These are phyloP conservation scores for Phytophthora syringae DNA, from an alignment of 352 stramenopile species.

Conservation along the genomic window DNA sequence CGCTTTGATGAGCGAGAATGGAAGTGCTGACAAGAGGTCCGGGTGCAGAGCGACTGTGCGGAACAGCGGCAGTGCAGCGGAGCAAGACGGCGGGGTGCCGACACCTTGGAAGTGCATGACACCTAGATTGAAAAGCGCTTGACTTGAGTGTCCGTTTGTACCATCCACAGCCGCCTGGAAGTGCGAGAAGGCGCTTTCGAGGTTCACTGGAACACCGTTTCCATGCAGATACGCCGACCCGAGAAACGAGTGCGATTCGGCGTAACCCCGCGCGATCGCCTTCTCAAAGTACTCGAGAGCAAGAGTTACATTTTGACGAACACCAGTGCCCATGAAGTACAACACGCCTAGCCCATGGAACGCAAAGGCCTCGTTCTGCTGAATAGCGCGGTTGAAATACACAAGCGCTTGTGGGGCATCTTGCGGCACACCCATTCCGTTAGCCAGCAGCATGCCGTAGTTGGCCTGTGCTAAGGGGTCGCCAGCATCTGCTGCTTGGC, in stretches of 20 bases:
- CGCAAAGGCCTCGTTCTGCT: constrained; percentile 65
- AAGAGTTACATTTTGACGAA: constrained; percentile 64
- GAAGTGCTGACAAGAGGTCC: constrained; percentile 49
- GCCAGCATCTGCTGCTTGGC: constrained; percentile 70
- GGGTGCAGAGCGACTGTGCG: constrained; percentile 67
- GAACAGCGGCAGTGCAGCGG: constrained; percentile 57
- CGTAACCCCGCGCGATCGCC: constrained; percentile 60
- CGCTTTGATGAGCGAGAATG: constrained; percentile 73
- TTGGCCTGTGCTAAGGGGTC: constrained; percentile 72
- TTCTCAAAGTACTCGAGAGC: constrained; percentile 69
- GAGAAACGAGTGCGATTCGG: constrained; percentile 75
- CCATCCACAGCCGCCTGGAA: constrained; percentile 61
- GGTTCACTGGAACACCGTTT: constrained; percentile 53
- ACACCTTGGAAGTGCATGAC: constrained; percentile 77
- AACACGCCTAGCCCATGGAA: constrained; percentile 71
- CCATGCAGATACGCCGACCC: constrained; percentile 72
- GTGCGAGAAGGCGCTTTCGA: constrained; percentile 59
- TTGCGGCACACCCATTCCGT: constrained; percentile 64
- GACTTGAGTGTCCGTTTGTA: constrained; percentile 49
- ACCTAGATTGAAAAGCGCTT: constrained; percentile 73
- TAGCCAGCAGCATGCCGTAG: constrained; percentile 73
- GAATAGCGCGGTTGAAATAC: constrained; percentile 66
- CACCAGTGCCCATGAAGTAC: constrained; percentile 59
- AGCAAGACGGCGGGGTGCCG: constrained; percentile 57
- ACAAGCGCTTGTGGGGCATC: constrained; percentile 63